Evolutionary conservation across 2,329 filamentous ascomycete genomes (phyloP).

Genomic region (Sclerotinia sclerotiorum): DNA sequence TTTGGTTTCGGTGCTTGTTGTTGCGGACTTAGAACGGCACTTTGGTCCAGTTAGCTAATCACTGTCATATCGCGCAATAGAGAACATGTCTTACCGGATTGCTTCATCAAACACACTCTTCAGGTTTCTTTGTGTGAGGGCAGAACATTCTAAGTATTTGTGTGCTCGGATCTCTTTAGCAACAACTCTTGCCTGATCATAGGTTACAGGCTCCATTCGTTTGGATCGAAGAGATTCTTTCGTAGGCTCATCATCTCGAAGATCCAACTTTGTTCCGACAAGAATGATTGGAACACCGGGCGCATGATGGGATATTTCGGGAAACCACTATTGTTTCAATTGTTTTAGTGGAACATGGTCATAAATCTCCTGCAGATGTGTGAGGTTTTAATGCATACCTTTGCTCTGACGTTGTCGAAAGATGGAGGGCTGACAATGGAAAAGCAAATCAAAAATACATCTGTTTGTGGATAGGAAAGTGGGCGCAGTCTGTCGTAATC

Average conservation of each 20-base stretch:
- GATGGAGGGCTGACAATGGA: slow-evolving; percentile 97
- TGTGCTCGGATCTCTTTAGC: slow-evolving; percentile 94
- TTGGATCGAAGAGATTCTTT: slow-evolving; percentile 81
- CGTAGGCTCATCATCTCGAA: slow-evolving; percentile 84
- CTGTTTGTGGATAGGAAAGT: slow-evolving; percentile 95
- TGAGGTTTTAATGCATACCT: slow-evolving; percentile 60
- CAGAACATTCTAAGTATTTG: slow-evolving; percentile 98
- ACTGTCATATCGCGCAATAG: not conserved
- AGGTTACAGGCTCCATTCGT: slow-evolving; percentile 96
- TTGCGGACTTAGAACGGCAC: slow-evolving; percentile 70
- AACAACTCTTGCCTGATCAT: slow-evolving; percentile 84
- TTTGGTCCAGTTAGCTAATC: slow-evolving; percentile 40
- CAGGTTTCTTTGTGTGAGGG: slow-evolving; percentile 90
- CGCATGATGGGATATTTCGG: slow-evolving; percentile 95
- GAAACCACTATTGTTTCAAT: slow-evolving; percentile 71
- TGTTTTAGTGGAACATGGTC: slow-evolving; percentile 22
- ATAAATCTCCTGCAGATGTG: slow-evolving; percentile 1
- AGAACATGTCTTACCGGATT: slow-evolving; percentile 71
- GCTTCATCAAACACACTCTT: slow-evolving; percentile 99
- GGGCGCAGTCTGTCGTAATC: slow-evolving; percentile 95
- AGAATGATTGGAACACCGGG: slow-evolving; percentile 95
- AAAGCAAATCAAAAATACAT: slow-evolving; percentile 98
- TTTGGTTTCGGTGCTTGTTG: slow-evolving; percentile 58
- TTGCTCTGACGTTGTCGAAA: slow-evolving; percentile 98
- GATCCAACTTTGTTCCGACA: slow-evolving; percentile 94